These are phyloP conservation scores for Wickerhamomyces subpelliculosus DNA, from an alignment of 805 yeast genomes.

Conservation along the genomic window DNA sequence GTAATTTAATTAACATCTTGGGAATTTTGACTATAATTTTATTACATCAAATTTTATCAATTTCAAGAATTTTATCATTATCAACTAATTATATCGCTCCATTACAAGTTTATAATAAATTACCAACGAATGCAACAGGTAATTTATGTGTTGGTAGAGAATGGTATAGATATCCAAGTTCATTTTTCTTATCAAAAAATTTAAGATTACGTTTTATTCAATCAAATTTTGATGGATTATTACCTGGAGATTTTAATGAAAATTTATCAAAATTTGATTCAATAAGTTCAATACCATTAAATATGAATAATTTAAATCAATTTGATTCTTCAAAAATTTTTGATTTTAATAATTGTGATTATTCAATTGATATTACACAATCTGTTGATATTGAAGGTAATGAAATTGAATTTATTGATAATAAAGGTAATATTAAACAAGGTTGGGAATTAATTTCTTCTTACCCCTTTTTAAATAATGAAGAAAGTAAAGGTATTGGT, in stretches of 20 bases:
- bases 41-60: constrained; percentile 24
- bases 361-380: constrained; percentile 55
- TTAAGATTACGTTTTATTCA: constrained; percentile 60
- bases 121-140: constrained; percentile 26
- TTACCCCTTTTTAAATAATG: constrained; percentile 44
- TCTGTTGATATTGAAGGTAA: constrained; percentile 37
- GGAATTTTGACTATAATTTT: background rate
- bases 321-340: constrained; percentile 56
- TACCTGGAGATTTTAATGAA: constrained; percentile 82
- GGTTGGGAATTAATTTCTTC: constrained; percentile 47
- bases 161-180: constrained; percentile 90
- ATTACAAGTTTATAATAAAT: constrained; percentile 43
- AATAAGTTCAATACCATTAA: constrained; percentile 45
- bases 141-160: constrained; percentile 90
- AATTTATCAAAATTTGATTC: constrained; percentile 22
- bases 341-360: constrained; percentile 52
- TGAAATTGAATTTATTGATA: constrained; percentile 25
- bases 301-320: constrained; percentile 70
- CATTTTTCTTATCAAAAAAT: constrained; percentile 67
- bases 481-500: constrained; percentile 45
- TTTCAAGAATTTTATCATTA: constrained; percentile 53
- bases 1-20: constrained; percentile 1
- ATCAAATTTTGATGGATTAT: constrained; percentile 77
- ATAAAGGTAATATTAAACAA: constrained; percentile 5
- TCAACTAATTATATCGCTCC: constrained; percentile 71